phyloP scores from a whole-genome alignment of 345 rosid genomes.

The Pseudoturritis turrita region DNA sequence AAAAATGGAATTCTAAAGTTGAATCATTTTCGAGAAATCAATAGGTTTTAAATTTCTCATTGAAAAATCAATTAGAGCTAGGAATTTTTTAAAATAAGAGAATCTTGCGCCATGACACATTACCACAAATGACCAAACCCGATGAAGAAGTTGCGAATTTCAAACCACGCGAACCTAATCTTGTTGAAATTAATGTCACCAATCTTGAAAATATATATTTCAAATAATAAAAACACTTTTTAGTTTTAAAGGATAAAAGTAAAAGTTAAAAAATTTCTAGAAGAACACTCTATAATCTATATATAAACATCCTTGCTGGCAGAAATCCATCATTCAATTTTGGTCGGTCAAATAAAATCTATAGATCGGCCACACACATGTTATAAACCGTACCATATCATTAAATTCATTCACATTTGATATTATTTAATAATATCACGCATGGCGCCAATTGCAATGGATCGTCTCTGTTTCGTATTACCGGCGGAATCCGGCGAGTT shows the following conservation, averaged over 20 bases:
- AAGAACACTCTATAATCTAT: slow-evolving; percentile 11
- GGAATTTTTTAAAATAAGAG: not conserved
- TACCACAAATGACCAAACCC: slow-evolving; percentile 2
- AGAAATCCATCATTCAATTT: slow-evolving; percentile 18
- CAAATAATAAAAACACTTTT: slow-evolving; percentile 1
- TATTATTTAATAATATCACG: not conserved
- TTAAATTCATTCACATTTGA: slow-evolving; percentile 18
- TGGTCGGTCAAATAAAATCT: slow-evolving; percentile 22
- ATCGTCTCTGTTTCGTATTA: slow-evolving; percentile 59
- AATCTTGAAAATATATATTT: not conserved
- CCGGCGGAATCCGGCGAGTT: slow-evolving; percentile 56
- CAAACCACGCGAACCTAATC: slow-evolving; percentile 34
- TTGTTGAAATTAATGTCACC: slow-evolving; percentile 25
- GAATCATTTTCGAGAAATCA: not conserved
- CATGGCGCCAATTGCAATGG: slow-evolving; percentile 37
- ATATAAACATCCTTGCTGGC: slow-evolving; percentile 23
- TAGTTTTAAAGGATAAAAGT: too few relatives aligned
- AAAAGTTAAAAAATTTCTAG: too few relatives aligned
- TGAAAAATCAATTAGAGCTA: not conserved
- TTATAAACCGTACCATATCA: slow-evolving; percentile 6
- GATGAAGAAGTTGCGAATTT: not conserved
- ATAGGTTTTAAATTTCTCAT: not conserved
- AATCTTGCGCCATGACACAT: slow-evolving; percentile 9
- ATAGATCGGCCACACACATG: slow-evolving; percentile 5
- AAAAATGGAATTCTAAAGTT: too few relatives aligned